Evolutionary conservation across 169 alveolate species (phyloP), one percentile per base, ranked within the genome.

Genomic region (Eimeria tenella): DNA sequence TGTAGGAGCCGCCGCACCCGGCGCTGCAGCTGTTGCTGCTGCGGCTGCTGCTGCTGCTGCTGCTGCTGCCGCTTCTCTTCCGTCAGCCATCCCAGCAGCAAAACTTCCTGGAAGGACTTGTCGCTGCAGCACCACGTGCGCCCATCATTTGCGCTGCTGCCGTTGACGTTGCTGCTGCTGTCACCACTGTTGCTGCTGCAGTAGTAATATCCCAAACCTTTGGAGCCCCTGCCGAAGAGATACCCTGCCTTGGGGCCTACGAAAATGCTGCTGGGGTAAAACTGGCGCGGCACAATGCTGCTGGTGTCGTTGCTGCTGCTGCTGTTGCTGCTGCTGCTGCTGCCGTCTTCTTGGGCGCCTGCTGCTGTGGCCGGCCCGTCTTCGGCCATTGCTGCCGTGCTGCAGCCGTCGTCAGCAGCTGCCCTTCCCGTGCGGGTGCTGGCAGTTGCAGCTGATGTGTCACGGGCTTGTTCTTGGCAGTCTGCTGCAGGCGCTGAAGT

Each of bases 231-330:
- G 5, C 88, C 58, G 55, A 89, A 89, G 50, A 71, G 77, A 15
- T 56, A 73, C 7, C 94, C 94, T 11, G 68, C 68, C 88, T 89
- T 89, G 23, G 86, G 94, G 53, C 94, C 94, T 21, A 89, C 88
- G 65, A 70, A 89, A 63, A 89, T 74, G 63, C 88, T 65, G 88
- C 94, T 62, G 87, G 88, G 88, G 65, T 70, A 70, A 25, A 68
- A 50, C 92, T 58, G 81, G 62, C 81, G 92, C 6, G 92, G 92
- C 52, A 31, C 65, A 3, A 68, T 17, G 89, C 89, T 87, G 58
- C 86, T 65, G 53, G 77, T 87, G 6, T 87, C 93, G 42, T 68
- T 74, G 83, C 83, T 87, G 70, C 93, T 42, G 60, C 25, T 15
- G 49, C 25, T 56, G 71, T 71, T 65, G 93, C 83, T 56, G 93